Evolutionary conservation across 495 filamentous ascomycete species (phyloP).

Genomic region (Durotheca rogersii): DNA sequence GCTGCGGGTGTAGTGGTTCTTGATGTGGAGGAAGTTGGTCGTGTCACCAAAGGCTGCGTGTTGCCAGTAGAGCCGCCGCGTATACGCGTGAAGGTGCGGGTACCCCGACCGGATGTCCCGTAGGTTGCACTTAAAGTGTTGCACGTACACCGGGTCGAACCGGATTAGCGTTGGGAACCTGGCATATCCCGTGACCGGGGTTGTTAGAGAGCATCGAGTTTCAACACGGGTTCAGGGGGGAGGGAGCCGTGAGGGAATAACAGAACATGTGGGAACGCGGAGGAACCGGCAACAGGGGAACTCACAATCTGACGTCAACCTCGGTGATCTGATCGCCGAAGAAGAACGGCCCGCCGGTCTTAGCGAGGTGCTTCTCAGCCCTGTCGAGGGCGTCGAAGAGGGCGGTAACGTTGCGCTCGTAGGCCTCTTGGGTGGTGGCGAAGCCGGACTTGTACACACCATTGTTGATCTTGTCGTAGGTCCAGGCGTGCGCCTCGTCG

Average conservation of each 20-base stretch:
- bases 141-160: conserved; percentile 87
- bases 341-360: conserved; percentile 57
- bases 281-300: background rate
- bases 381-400: conserved; percentile 74
- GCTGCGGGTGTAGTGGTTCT: conserved; percentile 56
- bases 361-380: conserved; percentile 64
- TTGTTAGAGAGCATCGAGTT: background rate
- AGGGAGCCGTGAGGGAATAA: background rate
- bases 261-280: background rate
- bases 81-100: conserved; percentile 66
- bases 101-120: conserved; percentile 79
- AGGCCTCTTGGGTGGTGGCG: conserved; percentile 68
- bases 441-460: conserved; percentile 53
- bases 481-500: conserved; percentile 78
- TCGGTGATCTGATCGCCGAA: conserved; percentile 73
- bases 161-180: conserved; percentile 79
- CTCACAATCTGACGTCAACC: conserved; percentile 66
- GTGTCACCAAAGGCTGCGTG: conserved; percentile 60
- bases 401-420: conserved; percentile 63
- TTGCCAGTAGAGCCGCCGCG: conserved; percentile 68
- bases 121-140: conserved; percentile 93
- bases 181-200: background rate
- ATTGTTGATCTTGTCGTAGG: conserved; percentile 58
- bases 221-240: background rate
- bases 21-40: conserved; percentile 65